phyloP scores from a whole-genome alignment of 2,329 filamentous ascomycete species.

The Escovopsis sp. region DNA sequence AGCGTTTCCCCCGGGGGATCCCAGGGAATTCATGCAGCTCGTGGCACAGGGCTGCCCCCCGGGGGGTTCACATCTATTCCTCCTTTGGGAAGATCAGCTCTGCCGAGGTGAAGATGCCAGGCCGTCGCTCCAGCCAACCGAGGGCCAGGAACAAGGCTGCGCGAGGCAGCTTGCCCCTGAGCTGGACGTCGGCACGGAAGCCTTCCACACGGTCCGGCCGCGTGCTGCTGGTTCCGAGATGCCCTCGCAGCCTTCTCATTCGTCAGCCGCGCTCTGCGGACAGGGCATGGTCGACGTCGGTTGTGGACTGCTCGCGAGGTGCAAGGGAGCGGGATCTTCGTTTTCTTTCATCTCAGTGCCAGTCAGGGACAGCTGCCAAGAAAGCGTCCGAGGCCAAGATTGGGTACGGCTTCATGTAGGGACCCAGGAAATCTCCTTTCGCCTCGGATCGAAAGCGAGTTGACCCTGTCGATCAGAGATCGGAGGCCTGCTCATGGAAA shows the following conservation, averaged over 20 bases:
- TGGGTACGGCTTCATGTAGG: slow-evolving; percentile 4
- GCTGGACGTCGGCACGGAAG: slow-evolving; percentile 4
- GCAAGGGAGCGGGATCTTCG: too few relatives aligned
- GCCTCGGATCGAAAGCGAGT: not conserved
- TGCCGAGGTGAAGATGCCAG: not conserved
- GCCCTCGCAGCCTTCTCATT: slow-evolving; percentile 5
- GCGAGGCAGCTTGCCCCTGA: slow-evolving; percentile 3
- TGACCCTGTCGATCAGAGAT: slow-evolving; percentile 1
- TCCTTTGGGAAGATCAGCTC: not conserved
- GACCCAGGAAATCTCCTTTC: not conserved
- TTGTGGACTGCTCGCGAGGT: not conserved
- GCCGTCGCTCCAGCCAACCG: not conserved
- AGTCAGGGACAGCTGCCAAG: not conserved
- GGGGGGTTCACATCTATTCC: not conserved
- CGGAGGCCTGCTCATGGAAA: slow-evolving; percentile 4
- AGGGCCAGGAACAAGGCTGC: slow-evolving; percentile 3
- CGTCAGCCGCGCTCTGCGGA: slow-evolving; percentile 3
- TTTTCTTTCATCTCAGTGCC: not conserved
- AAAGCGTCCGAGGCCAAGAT: slow-evolving; percentile 2
- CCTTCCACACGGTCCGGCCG: slow-evolving; percentile 4
- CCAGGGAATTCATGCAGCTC: slow-evolving; percentile 1
- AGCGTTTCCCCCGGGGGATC: slow-evolving; percentile 1
- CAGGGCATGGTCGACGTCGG: slow-evolving; percentile 4
- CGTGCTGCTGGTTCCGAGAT: slow-evolving; percentile 5
- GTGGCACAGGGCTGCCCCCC: not conserved